phyloP scores from a whole-genome alignment of 805 yeast species.

The Metschnikowia rubicola region DNA sequence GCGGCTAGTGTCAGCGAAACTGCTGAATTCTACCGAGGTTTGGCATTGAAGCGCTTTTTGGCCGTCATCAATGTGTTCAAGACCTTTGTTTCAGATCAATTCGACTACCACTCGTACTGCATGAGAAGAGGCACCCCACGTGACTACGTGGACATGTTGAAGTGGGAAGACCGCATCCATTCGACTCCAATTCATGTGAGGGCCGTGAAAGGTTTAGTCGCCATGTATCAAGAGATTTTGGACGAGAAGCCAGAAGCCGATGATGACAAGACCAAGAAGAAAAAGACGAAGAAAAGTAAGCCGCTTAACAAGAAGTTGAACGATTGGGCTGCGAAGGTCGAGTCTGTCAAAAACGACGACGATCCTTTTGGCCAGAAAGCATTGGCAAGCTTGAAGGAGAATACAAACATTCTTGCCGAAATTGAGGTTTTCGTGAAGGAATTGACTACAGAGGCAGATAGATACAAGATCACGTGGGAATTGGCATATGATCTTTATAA shows the following conservation, averaged over 20 bases:
- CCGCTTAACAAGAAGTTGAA: constrained; percentile 51
- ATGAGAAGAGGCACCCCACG: constrained; percentile 88
- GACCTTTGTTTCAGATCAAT: constrained; percentile 76
- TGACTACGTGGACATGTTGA: constrained; percentile 69
- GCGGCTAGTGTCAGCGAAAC: constrained; percentile 36
- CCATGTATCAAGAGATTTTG: constrained; percentile 47
- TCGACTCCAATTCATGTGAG: constrained; percentile 69
- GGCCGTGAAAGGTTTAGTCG: constrained; percentile 61
- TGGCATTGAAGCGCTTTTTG: constrained; percentile 75
- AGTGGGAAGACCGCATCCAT: constrained; percentile 79
- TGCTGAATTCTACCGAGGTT: constrained; percentile 51
- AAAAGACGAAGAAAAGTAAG: constrained; percentile 57
- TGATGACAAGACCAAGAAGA: constrained; percentile 27
- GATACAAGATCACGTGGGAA: constrained; percentile 39
- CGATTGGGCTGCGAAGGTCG: constrained; percentile 46
- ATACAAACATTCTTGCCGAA: constrained; percentile 37
- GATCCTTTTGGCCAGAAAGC: constrained; percentile 59
- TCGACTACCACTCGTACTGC: constrained; percentile 92
- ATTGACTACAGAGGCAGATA: constrained; percentile 40
- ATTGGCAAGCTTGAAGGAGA: constrained; percentile 24
- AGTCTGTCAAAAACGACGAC: constrained; percentile 45
- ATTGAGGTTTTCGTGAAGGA: constrained; percentile 43
- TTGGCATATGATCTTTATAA: constrained; percentile 39
- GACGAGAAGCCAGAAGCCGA: constrained; percentile 23
- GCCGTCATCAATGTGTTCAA: constrained; percentile 66